Evolutionary conservation across 495 filamentous ascomycete genomes (phyloP), one percentile per base, ranked within the genome.

Genomic region (Elasticomyces elasticus): DNA sequence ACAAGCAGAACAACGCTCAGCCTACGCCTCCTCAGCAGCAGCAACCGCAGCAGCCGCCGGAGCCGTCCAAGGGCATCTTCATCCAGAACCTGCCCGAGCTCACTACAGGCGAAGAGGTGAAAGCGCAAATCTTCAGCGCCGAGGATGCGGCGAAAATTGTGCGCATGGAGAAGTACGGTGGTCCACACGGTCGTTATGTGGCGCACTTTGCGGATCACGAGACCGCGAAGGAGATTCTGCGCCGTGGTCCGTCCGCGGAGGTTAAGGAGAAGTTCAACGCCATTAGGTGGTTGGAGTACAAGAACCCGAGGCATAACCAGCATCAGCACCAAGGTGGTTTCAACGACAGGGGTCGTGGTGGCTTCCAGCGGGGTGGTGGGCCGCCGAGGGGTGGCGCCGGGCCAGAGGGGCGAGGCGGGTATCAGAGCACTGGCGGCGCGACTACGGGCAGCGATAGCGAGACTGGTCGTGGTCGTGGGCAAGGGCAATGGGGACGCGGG

Each of bases 391-490:
- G 58, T 60, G 91, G 82, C 62, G 82, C 75, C 50, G 81, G 75
- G 51, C 82, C 73, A 44, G 74, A 65, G 42, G 65, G n/a, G n/a
- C n/a, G 62, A 46, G 67, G 67, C 51, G 70, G 66, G 25, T 70
- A 70, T 46, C 66, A 61, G 23, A 53, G 48, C 31, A 49, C 54
- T 17, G 50, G 68, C 31, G 69, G 72, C 55, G 74, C 73, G 46
- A 74, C 73, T 20, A 75, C 72, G 27, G 76, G 85, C 54, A 95
- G 88, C 64, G 92, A 94, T 64, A 90, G 87, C 50, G 87, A 94
- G 63, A 67, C 78, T 41, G 74, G 80, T 22, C 74, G 81, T 33
- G 71, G 80, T 80, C 17, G 76, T 76, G n/a, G 68, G 79, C 40
- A 74, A 83, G 5, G 76, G 78, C 47, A 75, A 80, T 44, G 75